Evolutionary conservation across 176 grass and related monocot species (phyloP).

Genomic region (Dendrocalamus sinicus): DNA sequence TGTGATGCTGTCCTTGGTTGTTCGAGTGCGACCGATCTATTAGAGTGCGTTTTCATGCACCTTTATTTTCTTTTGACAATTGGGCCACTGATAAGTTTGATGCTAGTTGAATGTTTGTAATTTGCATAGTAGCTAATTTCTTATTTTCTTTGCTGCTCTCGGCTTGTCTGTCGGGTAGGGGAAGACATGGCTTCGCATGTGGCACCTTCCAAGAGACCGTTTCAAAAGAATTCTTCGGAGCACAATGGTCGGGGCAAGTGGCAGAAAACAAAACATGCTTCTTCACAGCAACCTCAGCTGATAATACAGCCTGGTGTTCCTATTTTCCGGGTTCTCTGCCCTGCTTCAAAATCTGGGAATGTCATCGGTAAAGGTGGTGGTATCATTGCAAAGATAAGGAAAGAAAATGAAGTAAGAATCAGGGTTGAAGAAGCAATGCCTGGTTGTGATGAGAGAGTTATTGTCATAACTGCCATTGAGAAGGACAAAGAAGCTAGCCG

Average conservation of each 20-base stretch:
- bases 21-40: background rate
- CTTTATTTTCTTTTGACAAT: background rate
- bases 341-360: slow-evolving; percentile 72
- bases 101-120: background rate
- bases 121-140: background rate
- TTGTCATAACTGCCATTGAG: slow-evolving; percentile 58
- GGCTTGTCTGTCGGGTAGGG: background rate
- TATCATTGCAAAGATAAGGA: slow-evolving; percentile 76
- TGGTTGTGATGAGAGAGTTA: slow-evolving; percentile 79
- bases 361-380: slow-evolving; percentile 82
- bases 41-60: background rate
- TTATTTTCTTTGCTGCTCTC: slow-evolving; percentile 6
- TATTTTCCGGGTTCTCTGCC: slow-evolving; percentile 78
- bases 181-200: slow-evolving; percentile 61
- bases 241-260: slow-evolving; percentile 62
- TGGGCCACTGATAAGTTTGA: background rate
- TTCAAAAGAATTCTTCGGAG: slow-evolving; percentile 62
- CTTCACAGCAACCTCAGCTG: slow-evolving; percentile 46
- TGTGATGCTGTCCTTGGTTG: background rate
- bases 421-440: slow-evolving; percentile 63
- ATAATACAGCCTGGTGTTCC: slow-evolving; percentile 53
- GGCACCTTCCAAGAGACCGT: slow-evolving; percentile 74
- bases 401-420: slow-evolving; percentile 73
- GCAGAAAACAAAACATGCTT: slow-evolving; percentile 59
- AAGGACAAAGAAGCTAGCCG: slow-evolving; percentile 53